Conservation (phyloP, 495 filamentous ascomycete species). For the Aspergillus coremiiformis region DNA sequence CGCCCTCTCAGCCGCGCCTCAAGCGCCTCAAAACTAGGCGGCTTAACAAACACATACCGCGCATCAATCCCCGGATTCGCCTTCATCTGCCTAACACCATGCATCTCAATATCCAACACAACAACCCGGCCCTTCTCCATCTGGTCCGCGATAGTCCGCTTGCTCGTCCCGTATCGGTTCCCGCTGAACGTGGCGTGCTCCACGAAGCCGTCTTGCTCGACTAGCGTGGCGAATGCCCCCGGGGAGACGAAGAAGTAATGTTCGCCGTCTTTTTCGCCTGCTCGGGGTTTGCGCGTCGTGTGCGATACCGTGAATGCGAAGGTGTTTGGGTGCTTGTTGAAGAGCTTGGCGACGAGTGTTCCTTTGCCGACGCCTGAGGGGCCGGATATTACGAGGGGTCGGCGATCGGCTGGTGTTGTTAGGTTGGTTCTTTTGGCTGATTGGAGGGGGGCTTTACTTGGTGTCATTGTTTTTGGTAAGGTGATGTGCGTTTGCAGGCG, state of each 20-base stretch:
- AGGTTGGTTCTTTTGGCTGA: no score
- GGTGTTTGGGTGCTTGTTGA: slow-evolving; percentile 57
- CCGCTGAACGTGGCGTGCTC: slow-evolving; percentile 84
- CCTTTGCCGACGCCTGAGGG: slow-evolving; percentile 55
- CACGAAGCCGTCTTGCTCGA: slow-evolving; percentile 68
- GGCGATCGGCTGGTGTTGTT: no score
- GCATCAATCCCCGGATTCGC: slow-evolving; percentile 69
- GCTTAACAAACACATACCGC: slow-evolving; percentile 78
- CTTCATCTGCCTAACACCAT: slow-evolving; percentile 96
- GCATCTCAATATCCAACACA: slow-evolving; percentile 77
- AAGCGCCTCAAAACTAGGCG: slow-evolving; percentile 66
- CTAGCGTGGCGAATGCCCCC: slow-evolving; percentile 61
- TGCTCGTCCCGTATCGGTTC: slow-evolving; percentile 82
- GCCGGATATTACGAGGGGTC: no score
- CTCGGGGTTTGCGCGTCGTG: slow-evolving; percentile 72
- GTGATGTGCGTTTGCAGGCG: no score
- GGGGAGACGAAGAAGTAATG: slow-evolving; percentile 76
- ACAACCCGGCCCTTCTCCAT: slow-evolving; percentile 46
- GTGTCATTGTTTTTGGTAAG: no score
- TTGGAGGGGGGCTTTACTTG: no score
- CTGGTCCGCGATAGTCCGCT: slow-evolving; percentile 67
- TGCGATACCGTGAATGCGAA: slow-evolving; percentile 83
- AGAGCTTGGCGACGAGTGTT: slow-evolving; percentile 71
- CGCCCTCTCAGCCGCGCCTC: slow-evolving; percentile 73
- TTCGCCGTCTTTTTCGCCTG: slow-evolving; percentile 65